A percentile compares a stretch with the other conserved stretches of the same genome.
Conservation (phyloP, 768 basidiomycete genomes). For the Rhodotorula graminis region DNA sequence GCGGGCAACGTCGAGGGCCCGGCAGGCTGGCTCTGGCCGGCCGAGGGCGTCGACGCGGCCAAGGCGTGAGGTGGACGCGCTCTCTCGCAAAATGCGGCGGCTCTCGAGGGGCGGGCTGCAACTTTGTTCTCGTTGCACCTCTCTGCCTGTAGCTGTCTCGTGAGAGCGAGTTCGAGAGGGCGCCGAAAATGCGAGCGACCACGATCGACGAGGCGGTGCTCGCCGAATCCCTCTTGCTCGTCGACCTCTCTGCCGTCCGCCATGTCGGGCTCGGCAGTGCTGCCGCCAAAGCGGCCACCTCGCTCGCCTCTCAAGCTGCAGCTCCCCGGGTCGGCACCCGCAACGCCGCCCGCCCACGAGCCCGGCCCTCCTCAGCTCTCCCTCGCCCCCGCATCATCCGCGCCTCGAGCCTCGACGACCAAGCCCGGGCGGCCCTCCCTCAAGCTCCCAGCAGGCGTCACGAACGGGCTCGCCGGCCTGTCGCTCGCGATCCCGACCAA, state of each 20-base stretch:
- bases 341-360: background rate
- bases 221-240: background rate
- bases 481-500: conserved; percentile 29
- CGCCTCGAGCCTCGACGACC: background rate
- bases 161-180: too few relatives aligned
- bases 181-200: too few relatives aligned
- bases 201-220: background rate
- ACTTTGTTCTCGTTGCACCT: too few relatives aligned
- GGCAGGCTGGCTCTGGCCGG: conserved; percentile 35
- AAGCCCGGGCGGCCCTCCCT: conserved; percentile 11
- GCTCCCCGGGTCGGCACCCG: conserved; percentile 9
- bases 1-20: conserved; percentile 30
- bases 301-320: conserved; percentile 26
- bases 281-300: conserved; percentile 33
- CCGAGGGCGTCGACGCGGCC: conserved; percentile 35
- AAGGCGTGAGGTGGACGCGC: background rate
- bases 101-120: too few relatives aligned
- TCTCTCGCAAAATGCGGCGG: too few relatives aligned
- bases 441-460: conserved; percentile 19
- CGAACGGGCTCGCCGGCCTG: background rate
- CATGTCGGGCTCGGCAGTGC: conserved; percentile 29
- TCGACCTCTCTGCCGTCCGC: background rate
- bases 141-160: too few relatives aligned
- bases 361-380: background rate
- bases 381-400: conserved; percentile 3